These are phyloP conservation scores for Aspergillus ruber DNA, from an alignment of 2,329 filamentous ascomycete genomes.

Conservation along the genomic window DNA sequence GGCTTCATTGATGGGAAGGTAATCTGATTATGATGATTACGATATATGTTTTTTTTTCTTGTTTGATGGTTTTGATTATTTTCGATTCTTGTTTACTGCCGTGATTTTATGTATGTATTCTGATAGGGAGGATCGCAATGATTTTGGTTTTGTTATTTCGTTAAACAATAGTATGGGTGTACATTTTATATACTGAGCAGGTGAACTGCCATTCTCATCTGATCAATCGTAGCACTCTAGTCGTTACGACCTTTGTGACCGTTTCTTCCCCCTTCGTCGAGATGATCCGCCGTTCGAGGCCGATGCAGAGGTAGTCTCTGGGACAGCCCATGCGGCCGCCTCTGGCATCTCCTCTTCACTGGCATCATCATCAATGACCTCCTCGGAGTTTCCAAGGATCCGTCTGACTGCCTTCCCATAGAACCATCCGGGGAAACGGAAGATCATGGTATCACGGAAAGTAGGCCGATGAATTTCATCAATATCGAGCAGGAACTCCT, in stretches of 20 bases:
- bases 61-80: not conserved
- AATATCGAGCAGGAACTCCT: constrained; percentile 83
- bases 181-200: not conserved
- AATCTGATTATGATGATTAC: not conserved
- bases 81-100: not conserved
- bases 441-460: constrained; percentile 73
- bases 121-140: not conserved
- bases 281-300: constrained; percentile 13
- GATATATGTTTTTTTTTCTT: not conserved
- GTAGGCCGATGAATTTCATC: constrained; percentile 73
- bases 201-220: not conserved
- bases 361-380: constrained; percentile 1
- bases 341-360: constrained; percentile 15
- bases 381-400: constrained; percentile 13
- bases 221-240: not conserved
- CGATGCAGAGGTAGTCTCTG: constrained; percentile 20
- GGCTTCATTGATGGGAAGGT: too few species aligned
- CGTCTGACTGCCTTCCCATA: constrained; percentile 47
- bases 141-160: too few species aligned
- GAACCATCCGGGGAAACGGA: constrained; percentile 68
- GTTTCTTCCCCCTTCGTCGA: constrained; percentile 24
- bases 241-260: constrained; percentile 22
- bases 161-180: too few species aligned
- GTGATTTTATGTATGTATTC: not conserved
- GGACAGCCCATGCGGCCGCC: constrained; percentile 9